Evolutionary conservation across 2,329 filamentous ascomycete genomes (phyloP).

Genomic region (Penicillium sp.): DNA sequence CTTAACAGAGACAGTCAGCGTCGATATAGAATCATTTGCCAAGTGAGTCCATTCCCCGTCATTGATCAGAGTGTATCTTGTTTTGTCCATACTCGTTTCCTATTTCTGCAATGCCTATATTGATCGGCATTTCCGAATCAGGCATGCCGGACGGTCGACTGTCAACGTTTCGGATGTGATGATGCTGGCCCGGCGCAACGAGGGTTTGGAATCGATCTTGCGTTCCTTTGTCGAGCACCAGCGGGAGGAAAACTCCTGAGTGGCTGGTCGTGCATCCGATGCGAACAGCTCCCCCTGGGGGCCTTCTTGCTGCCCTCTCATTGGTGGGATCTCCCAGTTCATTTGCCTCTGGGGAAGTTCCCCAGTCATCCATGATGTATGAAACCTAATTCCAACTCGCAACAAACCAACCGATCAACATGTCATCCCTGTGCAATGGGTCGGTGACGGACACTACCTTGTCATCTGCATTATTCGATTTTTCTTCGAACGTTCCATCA

Average conservation of each 20-base stretch:
- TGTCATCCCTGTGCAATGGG: slow-evolving; percentile 5
- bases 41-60: slow-evolving; percentile 36
- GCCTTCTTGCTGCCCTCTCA: slow-evolving; percentile 1
- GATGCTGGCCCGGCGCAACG: slow-evolving; percentile 78
- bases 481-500: slow-evolving; percentile 4
- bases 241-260: slow-evolving; percentile 23
- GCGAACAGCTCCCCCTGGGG: too few species aligned
- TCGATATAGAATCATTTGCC: slow-evolving; percentile 60
- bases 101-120: background rate
- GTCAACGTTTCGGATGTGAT: slow-evolving; percentile 83
- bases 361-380: slow-evolving; percentile 9
- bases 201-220: slow-evolving; percentile 72
- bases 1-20: slow-evolving; percentile 47
- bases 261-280: background rate
- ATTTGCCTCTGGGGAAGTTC: background rate
- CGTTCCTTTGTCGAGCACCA: slow-evolving; percentile 34
- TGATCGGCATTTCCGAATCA: slow-evolving; percentile 41
- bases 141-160: slow-evolving; percentile 73
- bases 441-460: background rate
- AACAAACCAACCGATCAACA: background rate
- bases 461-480: slow-evolving; percentile 1
- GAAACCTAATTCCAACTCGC: slow-evolving; percentile 2
- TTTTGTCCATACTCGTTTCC: too few species aligned
- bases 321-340: slow-evolving; percentile 8
- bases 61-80: too few species aligned